phyloP scores from a whole-genome alignment of 2,329 filamentous ascomycete species.

The Cytospora piceae region DNA sequence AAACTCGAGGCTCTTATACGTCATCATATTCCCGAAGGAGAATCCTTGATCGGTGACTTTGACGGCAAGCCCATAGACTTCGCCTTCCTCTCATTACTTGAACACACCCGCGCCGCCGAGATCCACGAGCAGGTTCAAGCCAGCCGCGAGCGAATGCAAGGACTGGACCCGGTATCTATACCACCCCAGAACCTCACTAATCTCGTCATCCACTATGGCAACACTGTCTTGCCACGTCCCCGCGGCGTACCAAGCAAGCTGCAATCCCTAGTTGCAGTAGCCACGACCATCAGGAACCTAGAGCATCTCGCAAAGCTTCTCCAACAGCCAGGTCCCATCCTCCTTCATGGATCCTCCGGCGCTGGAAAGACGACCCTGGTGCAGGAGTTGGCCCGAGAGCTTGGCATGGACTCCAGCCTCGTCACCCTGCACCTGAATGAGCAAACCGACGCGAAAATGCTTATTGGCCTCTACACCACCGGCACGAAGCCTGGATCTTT shows the following conservation, averaged over 20 bases:
- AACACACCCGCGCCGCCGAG: constrained; percentile 56
- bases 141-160: constrained; percentile 15
- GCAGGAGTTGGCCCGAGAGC: constrained; percentile 77
- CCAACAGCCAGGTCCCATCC: constrained; percentile 69
- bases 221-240: constrained; percentile 69
- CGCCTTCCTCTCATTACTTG: constrained; percentile 67
- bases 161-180: neutral
- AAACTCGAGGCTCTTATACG: constrained; percentile 74
- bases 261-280: constrained; percentile 67
- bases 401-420: constrained; percentile 80
- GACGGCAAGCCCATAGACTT: constrained; percentile 81
- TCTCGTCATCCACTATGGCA: constrained; percentile 67
- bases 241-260: constrained; percentile 50
- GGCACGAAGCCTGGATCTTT: constrained; percentile 88
- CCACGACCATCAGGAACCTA: constrained; percentile 75
- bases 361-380: constrained; percentile 89
- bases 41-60: constrained; percentile 69
- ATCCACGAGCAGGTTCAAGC: constrained; percentile 42
- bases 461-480: constrained; percentile 92
- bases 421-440: constrained; percentile 96
- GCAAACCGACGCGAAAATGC: constrained; percentile 95
- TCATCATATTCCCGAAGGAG: constrained; percentile 64
- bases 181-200: constrained; percentile 54
- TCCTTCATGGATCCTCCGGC: constrained; percentile 82
- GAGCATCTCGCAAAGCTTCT: constrained; percentile 69